Base-by-base conservation (phyloP, 208 protist genomes). In the Angomonas ambiguus region DNA sequence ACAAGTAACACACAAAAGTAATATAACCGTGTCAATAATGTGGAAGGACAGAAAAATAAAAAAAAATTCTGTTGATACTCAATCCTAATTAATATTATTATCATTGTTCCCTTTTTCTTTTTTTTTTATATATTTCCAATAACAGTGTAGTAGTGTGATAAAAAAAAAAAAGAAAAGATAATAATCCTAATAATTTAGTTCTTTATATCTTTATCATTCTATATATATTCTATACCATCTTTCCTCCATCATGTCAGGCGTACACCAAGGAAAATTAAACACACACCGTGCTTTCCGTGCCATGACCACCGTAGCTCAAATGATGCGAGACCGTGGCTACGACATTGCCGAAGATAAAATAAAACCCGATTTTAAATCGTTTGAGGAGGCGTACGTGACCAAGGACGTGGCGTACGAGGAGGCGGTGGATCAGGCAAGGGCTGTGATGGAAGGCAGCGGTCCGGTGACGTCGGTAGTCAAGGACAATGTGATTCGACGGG, bases 321-420 rank as follows among this genome's bases (percentile, higher is more conserved):
- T 96, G 91, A 92, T 93, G 84, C 62, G 62, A 13, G 91, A 96
- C 66, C 69, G 91, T 4, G 76, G 80, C 32, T 96, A 96, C 71
- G 70, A 81, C 31, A 76, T 96, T 11, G 72, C 80, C 18, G 61
- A 68, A 16, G 41, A 73, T 22, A 53, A 86, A 35, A 79, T 92
- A 11, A 76, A 86, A 0, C 32, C 24, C 41, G 83, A 77, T 8
- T 75, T 88, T 13, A 71, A 80, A 24, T 83, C 89, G 38, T 96
- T 96, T 62, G 70, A 79, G 58, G 73, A 78, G 1, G 63, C 63
- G 34, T 96, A 91, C 76, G 77, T 85, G 0, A 63, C 65, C 45
- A 49, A 59, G 10, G 63, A 67, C 1, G 71, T 74, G 31, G 74
- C 25, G 2, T 30, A 16, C 20, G 28, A 64, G 24, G 41, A 22